A percentile compares a stretch with the other conserved stretches of the same genome.
These are phyloP conservation scores for Phytophthora aleatoria DNA, from an alignment of 352 stramenopile genomes.

Conservation along the genomic window DNA sequence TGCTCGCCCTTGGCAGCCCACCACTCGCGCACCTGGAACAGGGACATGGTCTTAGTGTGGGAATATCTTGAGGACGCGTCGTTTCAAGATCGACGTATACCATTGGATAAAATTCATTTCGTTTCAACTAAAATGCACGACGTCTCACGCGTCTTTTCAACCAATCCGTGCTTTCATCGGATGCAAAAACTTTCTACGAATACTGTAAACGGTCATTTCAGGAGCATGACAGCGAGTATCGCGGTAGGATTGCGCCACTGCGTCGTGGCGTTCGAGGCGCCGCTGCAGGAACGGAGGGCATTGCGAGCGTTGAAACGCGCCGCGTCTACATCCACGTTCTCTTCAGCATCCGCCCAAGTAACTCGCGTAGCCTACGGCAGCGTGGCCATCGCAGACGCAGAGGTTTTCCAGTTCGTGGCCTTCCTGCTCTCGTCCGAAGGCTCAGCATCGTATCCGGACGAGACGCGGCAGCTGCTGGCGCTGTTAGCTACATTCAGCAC, in stretches of 20 bases:
- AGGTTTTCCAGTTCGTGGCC: conserved; percentile 42
- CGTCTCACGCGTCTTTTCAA: background rate
- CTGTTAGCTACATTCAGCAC: conserved; percentile 3
- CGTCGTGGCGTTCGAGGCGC: conserved; percentile 53
- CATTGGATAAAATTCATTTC: conserved; percentile 9
- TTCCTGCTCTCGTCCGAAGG: conserved; percentile 37
- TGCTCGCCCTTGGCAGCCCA: conserved; percentile 76
- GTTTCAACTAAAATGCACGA: background rate
- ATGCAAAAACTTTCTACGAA: conserved; percentile 14
- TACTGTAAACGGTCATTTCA: conserved; percentile 13
- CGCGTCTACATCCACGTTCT: conserved; percentile 1
- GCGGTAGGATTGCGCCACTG: conserved; percentile 41
- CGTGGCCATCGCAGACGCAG: conserved; percentile 39
- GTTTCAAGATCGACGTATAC: conserved; percentile 23
- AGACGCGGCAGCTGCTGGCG: conserved; percentile 31
- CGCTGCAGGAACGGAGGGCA: conserved; percentile 34
- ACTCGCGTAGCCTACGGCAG: conserved; percentile 10
- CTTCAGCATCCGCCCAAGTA: background rate
- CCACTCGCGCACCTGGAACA: conserved; percentile 92
- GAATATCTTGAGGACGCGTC: conserved; percentile 31
- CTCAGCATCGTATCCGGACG: conserved; percentile 22
- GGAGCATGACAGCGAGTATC: conserved; percentile 26
- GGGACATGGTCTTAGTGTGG: conserved; percentile 61
- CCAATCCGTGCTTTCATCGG: conserved; percentile 4
- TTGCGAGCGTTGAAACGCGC: conserved; percentile 26